phyloP scores from a whole-genome alignment of 176 grass and related monocot species.

The Thinopyrum elongatum region DNA sequence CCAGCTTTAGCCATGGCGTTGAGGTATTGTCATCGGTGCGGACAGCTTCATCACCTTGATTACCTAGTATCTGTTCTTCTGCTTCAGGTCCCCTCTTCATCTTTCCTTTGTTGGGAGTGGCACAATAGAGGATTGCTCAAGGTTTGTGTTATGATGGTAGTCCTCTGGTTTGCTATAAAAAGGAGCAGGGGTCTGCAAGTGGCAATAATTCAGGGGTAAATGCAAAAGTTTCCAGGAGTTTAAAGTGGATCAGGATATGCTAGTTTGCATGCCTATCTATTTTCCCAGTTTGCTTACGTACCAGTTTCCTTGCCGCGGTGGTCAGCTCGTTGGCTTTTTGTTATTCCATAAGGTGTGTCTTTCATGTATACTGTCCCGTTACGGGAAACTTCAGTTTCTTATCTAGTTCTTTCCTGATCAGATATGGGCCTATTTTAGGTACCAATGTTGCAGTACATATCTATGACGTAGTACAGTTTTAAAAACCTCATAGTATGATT shows the following conservation, averaged over 20 bases:
- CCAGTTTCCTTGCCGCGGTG: conserved; percentile 31
- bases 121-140: conserved; percentile 32
- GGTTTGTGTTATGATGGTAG: conserved; percentile 36
- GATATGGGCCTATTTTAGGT: conserved; percentile 24
- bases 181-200: conserved; percentile 42
- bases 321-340: conserved; percentile 45
- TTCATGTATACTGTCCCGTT: conserved; percentile 28
- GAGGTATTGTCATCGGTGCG: conserved; percentile 29
- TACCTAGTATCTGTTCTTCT: conserved; percentile 30
- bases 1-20: conserved; percentile 60
- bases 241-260: conserved; percentile 46
- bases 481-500: not conserved
- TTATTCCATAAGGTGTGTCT: conserved; percentile 36
- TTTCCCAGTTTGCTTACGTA: not conserved
- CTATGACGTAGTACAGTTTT: too few relatives aligned
- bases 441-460: not conserved
- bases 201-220: conserved; percentile 69
- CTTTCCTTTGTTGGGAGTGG: conserved; percentile 32
- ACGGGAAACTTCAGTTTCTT: conserved; percentile 38
- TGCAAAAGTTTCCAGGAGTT: conserved; percentile 38
- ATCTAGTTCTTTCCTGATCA: conserved; percentile 31
- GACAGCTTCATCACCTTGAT: conserved; percentile 17
- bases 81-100: conserved; percentile 49
- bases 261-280: conserved; percentile 42
- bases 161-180: conserved; percentile 64